Evolutionary conservation across 2,329 filamentous ascomycete genomes (phyloP).

Genomic region (Gaeumannomyces sp.): DNA sequence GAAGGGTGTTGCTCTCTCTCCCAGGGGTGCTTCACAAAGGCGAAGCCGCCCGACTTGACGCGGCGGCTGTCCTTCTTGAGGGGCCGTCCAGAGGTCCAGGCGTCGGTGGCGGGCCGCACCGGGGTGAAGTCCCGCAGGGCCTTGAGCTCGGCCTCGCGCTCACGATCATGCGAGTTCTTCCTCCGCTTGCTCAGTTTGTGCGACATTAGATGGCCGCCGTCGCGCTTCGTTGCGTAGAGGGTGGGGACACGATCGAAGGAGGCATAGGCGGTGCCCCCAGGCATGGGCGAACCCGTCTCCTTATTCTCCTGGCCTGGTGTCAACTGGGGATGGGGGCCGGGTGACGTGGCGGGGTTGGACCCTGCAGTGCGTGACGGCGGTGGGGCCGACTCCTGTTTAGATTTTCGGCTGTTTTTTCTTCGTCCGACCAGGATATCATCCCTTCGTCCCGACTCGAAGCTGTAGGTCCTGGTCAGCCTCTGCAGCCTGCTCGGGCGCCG

Average conservation of each 20-base stretch:
- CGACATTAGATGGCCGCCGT: constrained; percentile 49
- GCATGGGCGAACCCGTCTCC: neutral
- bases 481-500: constrained; percentile 37
- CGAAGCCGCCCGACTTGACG: constrained; percentile 42
- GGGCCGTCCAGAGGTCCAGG: constrained; percentile 53
- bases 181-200: constrained; percentile 74
- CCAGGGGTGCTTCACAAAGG: constrained; percentile 37
- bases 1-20: constrained; percentile 53
- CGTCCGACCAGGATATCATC: constrained; percentile 43
- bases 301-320: constrained; percentile 2
- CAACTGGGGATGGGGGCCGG: neutral
- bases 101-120: constrained; percentile 54
- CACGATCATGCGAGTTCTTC: constrained; percentile 61
- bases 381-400: constrained; percentile 19
- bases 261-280: constrained; percentile 17
- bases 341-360: constrained; percentile 14
- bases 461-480: constrained; percentile 46
- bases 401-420: constrained; percentile 18
- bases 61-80: constrained; percentile 61
- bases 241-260: constrained; percentile 40
- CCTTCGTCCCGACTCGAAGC: constrained; percentile 55
- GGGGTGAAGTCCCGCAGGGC: constrained; percentile 71
- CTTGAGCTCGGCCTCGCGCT: constrained; percentile 81
- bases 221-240: constrained; percentile 52
- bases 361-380: constrained; percentile 16